These are phyloP conservation scores for Geoglossum glabrum DNA, from an alignment of 495 filamentous ascomycete genomes.

Conservation along the genomic window DNA sequence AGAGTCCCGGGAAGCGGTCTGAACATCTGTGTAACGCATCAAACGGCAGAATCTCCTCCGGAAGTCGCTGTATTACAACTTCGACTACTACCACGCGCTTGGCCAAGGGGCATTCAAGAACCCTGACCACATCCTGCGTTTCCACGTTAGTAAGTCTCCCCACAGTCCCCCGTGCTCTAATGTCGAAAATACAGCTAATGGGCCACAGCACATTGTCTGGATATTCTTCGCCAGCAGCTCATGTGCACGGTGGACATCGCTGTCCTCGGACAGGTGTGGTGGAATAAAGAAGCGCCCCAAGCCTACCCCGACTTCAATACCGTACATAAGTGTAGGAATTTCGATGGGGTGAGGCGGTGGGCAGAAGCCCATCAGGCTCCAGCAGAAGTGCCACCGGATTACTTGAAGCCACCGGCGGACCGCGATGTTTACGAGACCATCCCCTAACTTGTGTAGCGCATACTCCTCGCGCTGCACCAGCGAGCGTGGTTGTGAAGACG, in stretches of 20 bases:
- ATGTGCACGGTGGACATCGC: constrained; percentile 35
- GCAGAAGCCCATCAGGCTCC: constrained; percentile 28
- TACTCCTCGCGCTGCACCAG: too few relatives aligned
- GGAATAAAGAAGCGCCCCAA: constrained; percentile 20
- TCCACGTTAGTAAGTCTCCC: constrained; percentile 25
- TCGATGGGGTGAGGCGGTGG: constrained; percentile 30
- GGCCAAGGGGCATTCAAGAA: constrained; percentile 30
- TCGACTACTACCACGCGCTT: constrained; percentile 29
- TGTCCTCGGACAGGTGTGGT: constrained; percentile 33
- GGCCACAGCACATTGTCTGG: constrained; percentile 29
- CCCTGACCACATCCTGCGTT: constrained; percentile 25
- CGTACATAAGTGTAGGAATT: constrained; percentile 33
- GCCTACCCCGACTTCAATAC: constrained; percentile 36
- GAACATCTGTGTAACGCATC: neutral
- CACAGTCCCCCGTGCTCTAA: neutral
- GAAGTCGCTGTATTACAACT: constrained; percentile 34
- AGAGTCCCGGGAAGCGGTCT: neutral
- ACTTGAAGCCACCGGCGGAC: constrained; percentile 18
- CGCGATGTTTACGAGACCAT: too few relatives aligned
- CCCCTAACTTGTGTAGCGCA: too few relatives aligned
- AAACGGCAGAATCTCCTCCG: constrained; percentile 28
- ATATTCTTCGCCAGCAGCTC: constrained; percentile 32
- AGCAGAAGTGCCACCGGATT: constrained; percentile 20
- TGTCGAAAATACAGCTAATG: neutral
- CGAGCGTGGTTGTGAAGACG: too few relatives aligned